These are phyloP conservation scores for Plasmodium chabaudi DNA, from an alignment of 169 alveolate species.

Conservation along the genomic window DNA sequence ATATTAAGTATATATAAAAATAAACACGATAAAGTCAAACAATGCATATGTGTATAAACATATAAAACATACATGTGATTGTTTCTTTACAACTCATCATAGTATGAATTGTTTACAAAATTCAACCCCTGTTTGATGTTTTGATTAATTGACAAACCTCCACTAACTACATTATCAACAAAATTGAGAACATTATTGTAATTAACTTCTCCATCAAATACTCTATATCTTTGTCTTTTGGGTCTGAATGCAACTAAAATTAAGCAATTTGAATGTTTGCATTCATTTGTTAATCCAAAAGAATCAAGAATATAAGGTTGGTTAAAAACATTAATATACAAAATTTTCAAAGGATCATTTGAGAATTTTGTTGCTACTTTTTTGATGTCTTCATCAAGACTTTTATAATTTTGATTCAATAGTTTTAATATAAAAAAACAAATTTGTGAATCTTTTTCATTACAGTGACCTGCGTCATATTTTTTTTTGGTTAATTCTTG, in stretches of 20 bases:
- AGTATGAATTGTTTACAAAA: conserved; percentile 15
- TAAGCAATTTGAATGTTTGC: conserved; percentile 39
- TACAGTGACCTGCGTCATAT: conserved; percentile 83
- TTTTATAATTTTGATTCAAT: conserved; percentile 32
- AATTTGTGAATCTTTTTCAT: conserved; percentile 81
- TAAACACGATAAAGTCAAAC: background rate
- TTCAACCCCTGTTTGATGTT: conserved; percentile 16
- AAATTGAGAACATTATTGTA: conserved; percentile 33
- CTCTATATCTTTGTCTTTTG: conserved; percentile 44
- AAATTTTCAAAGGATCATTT: conserved; percentile 83
- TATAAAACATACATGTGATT: background rate
- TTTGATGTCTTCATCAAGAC: conserved; percentile 77
- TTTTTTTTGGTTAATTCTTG: conserved; percentile 78
- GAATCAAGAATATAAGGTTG: conserved; percentile 67
- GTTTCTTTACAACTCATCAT: conserved; percentile 25
- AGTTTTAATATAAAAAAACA: conserved; percentile 66
- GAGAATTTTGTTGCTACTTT: conserved; percentile 79
- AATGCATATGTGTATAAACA: background rate
- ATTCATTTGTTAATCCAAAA: conserved; percentile 35
- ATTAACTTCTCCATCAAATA: conserved; percentile 59
- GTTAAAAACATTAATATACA: conserved; percentile 76
- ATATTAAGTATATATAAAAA: background rate
- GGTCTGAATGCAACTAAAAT: conserved; percentile 67
- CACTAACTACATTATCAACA: conserved; percentile 72
- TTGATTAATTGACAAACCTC: conserved; percentile 45